Evolutionary conservation across 805 yeast species (phyloP), one percentile per base, ranked within the genome.

Genomic region (Soucietia sequanensis): DNA sequence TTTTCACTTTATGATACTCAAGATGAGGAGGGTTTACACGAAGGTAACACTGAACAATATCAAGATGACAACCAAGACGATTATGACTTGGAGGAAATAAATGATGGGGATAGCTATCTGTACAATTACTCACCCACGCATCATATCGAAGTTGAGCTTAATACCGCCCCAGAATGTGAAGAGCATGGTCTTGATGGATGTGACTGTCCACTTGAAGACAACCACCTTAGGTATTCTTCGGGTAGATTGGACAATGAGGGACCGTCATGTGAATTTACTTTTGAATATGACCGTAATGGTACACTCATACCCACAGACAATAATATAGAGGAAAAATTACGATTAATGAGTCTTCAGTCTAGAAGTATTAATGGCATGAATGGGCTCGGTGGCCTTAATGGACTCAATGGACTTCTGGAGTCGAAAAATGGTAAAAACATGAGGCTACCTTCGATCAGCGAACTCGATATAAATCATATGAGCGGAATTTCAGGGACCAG

Each of bases 241-340:
- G 47, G 43, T 29, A 48, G 44, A 15, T 44, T 40, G 19, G 39
- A 41, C 19, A 56, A 56, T 3, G 56, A 60, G 22, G 72, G 66
- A 11, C 70, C 70, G 3, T 61, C 68, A 13, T 68, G 71, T 43
- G 72, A 68, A 39, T 65, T 68, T 37, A 68, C 72, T 6, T 68
- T 68, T 42, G 74, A 68, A 39, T 68, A 68, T 42, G 70, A 67
- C 39, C 52, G 51, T 24, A 58, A 58, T 16, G 73, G 72, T 3
- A 63, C 62, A 40, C 41, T 68, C 24, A 55, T 65, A 6, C 71
- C 72, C n/a, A 58, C 69, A 1, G 58, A 60, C 30, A 62, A 50
- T 42, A 54, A 62, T 30, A 57, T 64, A n/a, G 69, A 63, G 41
- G 66, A 62, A 27, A 62, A 64, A 39, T 47, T 65, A 32, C 56